These are phyloP conservation scores for Phytopythium ostracodes DNA, from an alignment of 352 stramenopile species.

Conservation along the genomic window DNA sequence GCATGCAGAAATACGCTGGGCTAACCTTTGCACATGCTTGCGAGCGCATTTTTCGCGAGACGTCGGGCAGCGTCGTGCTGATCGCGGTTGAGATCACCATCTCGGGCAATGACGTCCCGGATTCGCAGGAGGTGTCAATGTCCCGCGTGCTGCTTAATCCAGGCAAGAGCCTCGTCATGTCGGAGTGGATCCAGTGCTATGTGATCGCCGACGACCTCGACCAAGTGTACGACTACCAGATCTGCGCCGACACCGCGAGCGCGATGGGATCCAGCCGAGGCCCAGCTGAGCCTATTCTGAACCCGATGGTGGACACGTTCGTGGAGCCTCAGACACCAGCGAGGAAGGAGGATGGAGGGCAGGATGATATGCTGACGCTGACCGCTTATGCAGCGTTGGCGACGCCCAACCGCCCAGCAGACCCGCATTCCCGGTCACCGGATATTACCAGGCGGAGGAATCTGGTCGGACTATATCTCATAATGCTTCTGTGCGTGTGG, in stretches of 20 bases:
- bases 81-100: slow-evolving; percentile 80
- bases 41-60: slow-evolving; percentile 60
- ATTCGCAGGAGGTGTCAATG: slow-evolving; percentile 22
- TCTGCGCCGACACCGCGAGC: slow-evolving; percentile 45
- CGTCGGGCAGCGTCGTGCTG: slow-evolving; percentile 59
- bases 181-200: slow-evolving; percentile 79
- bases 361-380: slow-evolving; percentile 40
- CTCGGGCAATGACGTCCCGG: slow-evolving; percentile 27
- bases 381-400: slow-evolving; percentile 43
- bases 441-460: slow-evolving; percentile 17
- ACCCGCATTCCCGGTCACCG: neutral
- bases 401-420: slow-evolving; percentile 31
- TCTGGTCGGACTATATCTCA: no score
- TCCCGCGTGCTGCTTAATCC: slow-evolving; percentile 77
- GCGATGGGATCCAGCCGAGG: slow-evolving; percentile 18
- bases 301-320: slow-evolving; percentile 52
- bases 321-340: slow-evolving; percentile 30
- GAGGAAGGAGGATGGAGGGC: slow-evolving; percentile 19
- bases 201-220: slow-evolving; percentile 82
- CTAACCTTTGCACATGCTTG: slow-evolving; percentile 66
- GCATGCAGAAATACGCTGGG: slow-evolving; percentile 55
- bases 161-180: slow-evolving; percentile 66
- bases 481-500: no score
- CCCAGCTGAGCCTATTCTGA: slow-evolving; percentile 30
- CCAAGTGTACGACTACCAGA: slow-evolving; percentile 53